phyloP scores from a whole-genome alignment of 2,329 filamentous ascomycete species.

The Aspergillus aculeatinus region DNA sequence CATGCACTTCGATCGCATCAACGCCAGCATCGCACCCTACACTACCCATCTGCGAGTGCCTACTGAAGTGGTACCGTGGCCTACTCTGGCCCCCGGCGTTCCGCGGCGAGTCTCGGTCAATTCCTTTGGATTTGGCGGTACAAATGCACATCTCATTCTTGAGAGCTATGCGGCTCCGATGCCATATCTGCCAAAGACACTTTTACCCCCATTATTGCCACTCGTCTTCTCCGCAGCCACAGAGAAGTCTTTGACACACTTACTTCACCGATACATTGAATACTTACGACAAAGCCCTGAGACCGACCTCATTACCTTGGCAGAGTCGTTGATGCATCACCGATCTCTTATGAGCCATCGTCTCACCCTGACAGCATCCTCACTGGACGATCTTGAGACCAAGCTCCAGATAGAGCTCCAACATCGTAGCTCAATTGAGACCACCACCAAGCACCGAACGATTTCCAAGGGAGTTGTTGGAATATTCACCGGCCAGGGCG shows the following conservation, averaged over 20 bases:
- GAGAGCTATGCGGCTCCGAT: conserved; percentile 23
- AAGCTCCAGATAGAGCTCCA: background rate
- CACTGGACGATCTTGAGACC: background rate
- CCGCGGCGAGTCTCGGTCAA: conserved; percentile 42
- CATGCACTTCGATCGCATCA: conserved; percentile 24
- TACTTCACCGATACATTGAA: conserved; percentile 7
- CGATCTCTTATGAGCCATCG: background rate
- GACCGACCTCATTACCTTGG: background rate
- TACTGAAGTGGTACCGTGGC: conserved; percentile 21
- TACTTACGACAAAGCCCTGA: background rate
- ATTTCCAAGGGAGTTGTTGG: conserved; percentile 18
- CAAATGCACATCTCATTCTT: conserved; percentile 38
- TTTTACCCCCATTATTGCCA: conserved; percentile 7
- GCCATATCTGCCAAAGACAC: background rate
- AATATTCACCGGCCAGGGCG: conserved; percentile 35
- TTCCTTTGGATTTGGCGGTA: conserved; percentile 39
- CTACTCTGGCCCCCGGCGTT: conserved; percentile 22
- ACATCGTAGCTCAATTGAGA: background rate
- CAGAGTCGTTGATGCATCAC: background rate
- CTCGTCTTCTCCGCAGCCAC: conserved; percentile 26
- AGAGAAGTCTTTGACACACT: conserved; percentile 14
- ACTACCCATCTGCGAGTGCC: conserved; percentile 20
- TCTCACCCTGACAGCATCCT: background rate
- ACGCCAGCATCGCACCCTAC: conserved; percentile 20
- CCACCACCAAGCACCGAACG: background rate